A percentile compares a stretch with the other conserved stretches of the same genome.
phyloP scores from a whole-genome alignment of 2,329 filamentous ascomycete genomes.

The Chrysoporthe deuterocubensis region DNA sequence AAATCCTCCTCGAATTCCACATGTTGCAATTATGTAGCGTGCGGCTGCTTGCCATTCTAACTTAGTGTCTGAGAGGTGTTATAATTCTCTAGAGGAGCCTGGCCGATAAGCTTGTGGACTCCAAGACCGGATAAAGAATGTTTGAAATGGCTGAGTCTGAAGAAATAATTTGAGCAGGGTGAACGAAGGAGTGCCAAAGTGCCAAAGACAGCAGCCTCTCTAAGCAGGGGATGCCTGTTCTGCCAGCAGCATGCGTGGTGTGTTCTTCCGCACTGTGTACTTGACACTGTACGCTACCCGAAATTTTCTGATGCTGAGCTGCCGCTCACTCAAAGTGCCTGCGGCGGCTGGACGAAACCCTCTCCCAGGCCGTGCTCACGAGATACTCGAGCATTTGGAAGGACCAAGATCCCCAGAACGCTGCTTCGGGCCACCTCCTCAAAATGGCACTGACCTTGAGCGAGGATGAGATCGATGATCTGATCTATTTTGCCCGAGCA shows the following conservation, averaged over 20 bases:
- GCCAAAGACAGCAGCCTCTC: not conserved
- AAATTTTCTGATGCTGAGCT: slow-evolving; percentile 2
- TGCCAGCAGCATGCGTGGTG: not conserved
- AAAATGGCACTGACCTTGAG: slow-evolving; percentile 60
- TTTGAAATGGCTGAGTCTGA: not conserved
- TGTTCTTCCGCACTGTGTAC: not conserved
- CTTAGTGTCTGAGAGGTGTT: no score
- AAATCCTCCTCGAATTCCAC: no score
- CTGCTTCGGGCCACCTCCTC: not conserved
- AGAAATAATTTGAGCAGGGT: not conserved
- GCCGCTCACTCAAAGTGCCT: not conserved
- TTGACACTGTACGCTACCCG: not conserved
- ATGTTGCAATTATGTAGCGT: no score
- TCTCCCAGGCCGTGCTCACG: not conserved
- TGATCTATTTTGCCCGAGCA: slow-evolving; percentile 82
- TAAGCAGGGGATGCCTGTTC: not conserved
- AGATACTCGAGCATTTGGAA: not conserved
- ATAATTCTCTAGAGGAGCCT: no score
- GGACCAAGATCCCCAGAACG: not conserved
- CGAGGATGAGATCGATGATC: slow-evolving; percentile 86
- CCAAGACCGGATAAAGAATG: not conserved
- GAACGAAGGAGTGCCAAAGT: not conserved
- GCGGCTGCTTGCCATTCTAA: no score
- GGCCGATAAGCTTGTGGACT: no score
- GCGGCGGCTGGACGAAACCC: not conserved